phyloP scores from a whole-genome alignment of 2,329 filamentous ascomycete species.

The Pyrenophora seminiperda region DNA sequence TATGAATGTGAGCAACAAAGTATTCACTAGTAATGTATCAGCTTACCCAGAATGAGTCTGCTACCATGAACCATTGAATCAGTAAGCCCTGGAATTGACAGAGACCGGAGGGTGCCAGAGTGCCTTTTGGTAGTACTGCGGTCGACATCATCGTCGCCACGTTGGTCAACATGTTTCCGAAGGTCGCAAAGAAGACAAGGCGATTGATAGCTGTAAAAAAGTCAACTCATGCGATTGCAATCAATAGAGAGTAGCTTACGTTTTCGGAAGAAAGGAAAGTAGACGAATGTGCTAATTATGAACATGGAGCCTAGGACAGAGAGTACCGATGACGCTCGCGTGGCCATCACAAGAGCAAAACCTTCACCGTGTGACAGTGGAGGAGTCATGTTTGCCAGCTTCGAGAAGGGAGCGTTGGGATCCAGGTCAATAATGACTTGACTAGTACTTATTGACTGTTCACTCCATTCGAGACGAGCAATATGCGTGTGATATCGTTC shows the following conservation, averaged over 20 bases:
- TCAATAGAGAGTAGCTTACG: conserved; percentile 35
- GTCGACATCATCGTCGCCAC: conserved; percentile 75
- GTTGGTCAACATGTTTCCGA: conserved; percentile 79
- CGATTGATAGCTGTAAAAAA: conserved; percentile 68
- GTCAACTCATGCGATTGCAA: not conserved
- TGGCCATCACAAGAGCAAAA: conserved; percentile 63
- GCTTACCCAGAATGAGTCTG: conserved; percentile 54
- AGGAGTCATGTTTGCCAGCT: conserved; percentile 16
- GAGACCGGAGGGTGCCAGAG: conserved; percentile 55
- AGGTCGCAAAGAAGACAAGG: conserved; percentile 80
- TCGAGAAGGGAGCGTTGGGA: not conserved
- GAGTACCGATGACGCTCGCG: conserved; percentile 71
- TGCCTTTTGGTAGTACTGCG: conserved; percentile 56
- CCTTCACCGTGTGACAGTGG: conserved; percentile 21
- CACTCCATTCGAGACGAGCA: not conserved
- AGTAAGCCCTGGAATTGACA: conserved; percentile 80
- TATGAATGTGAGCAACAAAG: not conserved
- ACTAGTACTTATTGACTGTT: not conserved
- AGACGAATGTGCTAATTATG: conserved; percentile 72
- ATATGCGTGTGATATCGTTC: not conserved
- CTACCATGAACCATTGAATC: conserved; percentile 71
- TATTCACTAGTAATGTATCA: conserved; percentile 59
- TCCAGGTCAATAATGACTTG: not conserved
- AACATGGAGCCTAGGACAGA: conserved; percentile 73
- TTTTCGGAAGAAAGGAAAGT: conserved; percentile 75